These are phyloP conservation scores for Malus sylvestris DNA, from an alignment of 306 rosid species.

Conservation along the genomic window DNA sequence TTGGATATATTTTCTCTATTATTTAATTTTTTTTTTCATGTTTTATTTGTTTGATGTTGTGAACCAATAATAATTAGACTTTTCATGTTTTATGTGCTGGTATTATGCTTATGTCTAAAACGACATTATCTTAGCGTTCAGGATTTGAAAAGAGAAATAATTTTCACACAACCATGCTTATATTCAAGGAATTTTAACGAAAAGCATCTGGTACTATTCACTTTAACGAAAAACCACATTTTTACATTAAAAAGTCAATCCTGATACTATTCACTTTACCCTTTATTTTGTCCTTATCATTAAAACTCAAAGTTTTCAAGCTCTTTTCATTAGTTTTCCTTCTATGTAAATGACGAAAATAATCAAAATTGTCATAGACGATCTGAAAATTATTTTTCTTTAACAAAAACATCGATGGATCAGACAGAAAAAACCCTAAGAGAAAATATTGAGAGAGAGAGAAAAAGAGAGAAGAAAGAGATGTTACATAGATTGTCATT, in stretches of 20 bases:
- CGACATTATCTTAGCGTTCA: neutral
- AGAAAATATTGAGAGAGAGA: neutral
- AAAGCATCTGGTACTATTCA: too few species aligned
- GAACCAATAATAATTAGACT: too few species aligned
- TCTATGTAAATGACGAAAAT: too few species aligned
- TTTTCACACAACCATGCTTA: neutral
- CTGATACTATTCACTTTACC: too few species aligned
- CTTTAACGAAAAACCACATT: too few species aligned
- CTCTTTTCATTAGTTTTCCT: too few species aligned
- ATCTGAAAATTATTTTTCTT: neutral
- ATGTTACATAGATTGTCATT: conserved; percentile 56
- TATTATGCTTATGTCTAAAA: too few species aligned
- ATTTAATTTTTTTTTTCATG: neutral
- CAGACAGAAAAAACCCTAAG: neutral
- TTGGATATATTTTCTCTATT: neutral
- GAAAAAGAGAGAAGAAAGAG: neutral
- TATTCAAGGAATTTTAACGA: too few species aligned
- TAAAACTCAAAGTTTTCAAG: too few species aligned
- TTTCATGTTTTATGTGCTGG: neutral
- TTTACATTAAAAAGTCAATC: too few species aligned
- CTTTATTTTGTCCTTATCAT: too few species aligned
- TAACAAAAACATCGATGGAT: neutral
- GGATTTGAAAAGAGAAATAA: neutral
- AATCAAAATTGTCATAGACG: neutral
- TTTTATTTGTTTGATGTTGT: neutral